Conservation (phyloP, 805 yeast genomes). For the Spathaspora hagerdaliae region DNA sequence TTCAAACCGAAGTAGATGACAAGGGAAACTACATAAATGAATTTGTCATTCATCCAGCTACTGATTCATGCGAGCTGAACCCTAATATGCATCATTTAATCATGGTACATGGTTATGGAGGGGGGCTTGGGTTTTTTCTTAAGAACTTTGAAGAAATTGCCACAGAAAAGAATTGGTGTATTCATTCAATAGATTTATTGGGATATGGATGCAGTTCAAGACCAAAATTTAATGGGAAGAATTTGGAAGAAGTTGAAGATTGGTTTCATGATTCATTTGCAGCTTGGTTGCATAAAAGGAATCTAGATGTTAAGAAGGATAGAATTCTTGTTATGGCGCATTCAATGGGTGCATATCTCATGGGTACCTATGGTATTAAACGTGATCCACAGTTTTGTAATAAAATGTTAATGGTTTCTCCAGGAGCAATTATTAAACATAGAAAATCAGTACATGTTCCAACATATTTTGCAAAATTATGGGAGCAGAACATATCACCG, state of each 20-base stretch:
- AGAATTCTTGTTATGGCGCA: conserved; percentile 71
- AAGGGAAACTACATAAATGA: conserved; percentile 34
- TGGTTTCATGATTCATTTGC: conserved; percentile 65
- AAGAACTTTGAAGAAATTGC: conserved; percentile 30
- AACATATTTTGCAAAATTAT: conserved; percentile 68
- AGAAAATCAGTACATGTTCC: conserved; percentile 51
- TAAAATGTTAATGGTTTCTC: conserved; percentile 76
- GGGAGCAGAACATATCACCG: conserved; percentile 89
- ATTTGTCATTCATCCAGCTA: conserved; percentile 34
- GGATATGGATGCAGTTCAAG: conserved; percentile 92
- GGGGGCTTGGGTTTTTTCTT: conserved; percentile 42
- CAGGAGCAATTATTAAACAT: conserved; percentile 75
- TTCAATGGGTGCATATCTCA: conserved; percentile 87
- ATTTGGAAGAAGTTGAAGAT: conserved; percentile 48
- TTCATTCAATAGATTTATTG: conserved; percentile 82
- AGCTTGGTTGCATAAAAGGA: conserved; percentile 55
- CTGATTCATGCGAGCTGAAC: conserved; percentile 6
- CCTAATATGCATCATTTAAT: conserved; percentile 31
- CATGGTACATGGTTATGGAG: conserved; percentile 45
- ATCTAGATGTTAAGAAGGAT: conserved; percentile 28
- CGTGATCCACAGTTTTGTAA: conserved; percentile 55
- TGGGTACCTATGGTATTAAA: conserved; percentile 61
- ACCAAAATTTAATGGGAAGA: conserved; percentile 54
- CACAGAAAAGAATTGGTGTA: conserved; percentile 48
- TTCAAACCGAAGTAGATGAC: conserved; percentile 24